phyloP scores from a whole-genome alignment of 2,329 filamentous ascomycete species.

The Iodosphaeria phyllophila region DNA sequence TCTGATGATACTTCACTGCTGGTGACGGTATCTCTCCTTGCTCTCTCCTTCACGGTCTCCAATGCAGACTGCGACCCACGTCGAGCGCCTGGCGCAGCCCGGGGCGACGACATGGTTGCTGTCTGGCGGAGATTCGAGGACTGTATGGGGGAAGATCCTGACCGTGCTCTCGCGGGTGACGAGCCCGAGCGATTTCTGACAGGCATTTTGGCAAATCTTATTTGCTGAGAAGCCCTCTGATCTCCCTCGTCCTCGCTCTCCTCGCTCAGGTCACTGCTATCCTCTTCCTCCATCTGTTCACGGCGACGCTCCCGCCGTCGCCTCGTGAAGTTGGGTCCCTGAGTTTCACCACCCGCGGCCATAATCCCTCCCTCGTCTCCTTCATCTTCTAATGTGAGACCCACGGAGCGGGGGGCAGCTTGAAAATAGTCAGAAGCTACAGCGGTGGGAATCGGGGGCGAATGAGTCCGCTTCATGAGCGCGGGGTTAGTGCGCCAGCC shows the following conservation, averaged over 20 bases:
- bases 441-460: constrained; percentile 68
- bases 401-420: constrained; percentile 39
- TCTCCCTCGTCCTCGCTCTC: constrained; percentile 68
- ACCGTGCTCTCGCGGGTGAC: constrained; percentile 63
- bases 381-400: constrained; percentile 48
- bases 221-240: constrained; percentile 62
- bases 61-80: constrained; percentile 55
- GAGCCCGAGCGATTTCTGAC: constrained; percentile 72
- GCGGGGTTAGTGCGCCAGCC: constrained; percentile 61
- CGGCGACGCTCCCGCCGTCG: constrained; percentile 40
- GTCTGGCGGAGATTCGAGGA: constrained; percentile 42
- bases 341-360: constrained; percentile 47
- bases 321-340: constrained; percentile 49
- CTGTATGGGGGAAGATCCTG: constrained; percentile 74
- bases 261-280: constrained; percentile 71
- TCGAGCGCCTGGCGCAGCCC: constrained; percentile 25
- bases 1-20: constrained; percentile 73
- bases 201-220: constrained; percentile 94
- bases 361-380: constrained; percentile 57
- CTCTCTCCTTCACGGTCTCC: constrained; percentile 49
- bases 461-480: constrained; percentile 68
- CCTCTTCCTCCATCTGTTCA: constrained; percentile 67
- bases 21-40: constrained; percentile 57
- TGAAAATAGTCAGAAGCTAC: constrained; percentile 75
- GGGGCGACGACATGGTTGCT: constrained; percentile 26